phyloP scores from a whole-genome alignment of 1,284 basidiomycete species.

The Ceratobasidium sp. region DNA sequence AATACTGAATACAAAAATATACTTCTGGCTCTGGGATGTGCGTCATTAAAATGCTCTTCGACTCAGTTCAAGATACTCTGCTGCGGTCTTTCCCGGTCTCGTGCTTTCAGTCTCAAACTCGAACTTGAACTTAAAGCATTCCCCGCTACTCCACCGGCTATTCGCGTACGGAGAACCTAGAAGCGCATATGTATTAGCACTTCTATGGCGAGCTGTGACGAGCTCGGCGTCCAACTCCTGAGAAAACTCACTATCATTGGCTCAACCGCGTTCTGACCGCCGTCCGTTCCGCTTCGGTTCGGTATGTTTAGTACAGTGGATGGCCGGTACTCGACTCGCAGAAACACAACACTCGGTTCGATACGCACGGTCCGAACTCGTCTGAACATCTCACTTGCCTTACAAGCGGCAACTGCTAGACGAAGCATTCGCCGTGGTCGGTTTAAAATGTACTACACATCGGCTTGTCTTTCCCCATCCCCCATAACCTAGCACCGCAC shows the following conservation, averaged over 20 bases:
- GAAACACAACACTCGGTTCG: slow-evolving; percentile 19
- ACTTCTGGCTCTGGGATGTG: background rate
- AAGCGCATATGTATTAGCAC: background rate
- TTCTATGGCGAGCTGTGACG: slow-evolving; percentile 16
- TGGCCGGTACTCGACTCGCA: slow-evolving; percentile 15
- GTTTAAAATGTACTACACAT: slow-evolving; percentile 21
- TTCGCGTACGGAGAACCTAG: slow-evolving; percentile 4
- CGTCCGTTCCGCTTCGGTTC: background rate
- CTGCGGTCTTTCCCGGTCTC: too few species aligned
- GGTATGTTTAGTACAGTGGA: slow-evolving; percentile 2
- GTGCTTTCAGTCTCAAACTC: too few species aligned
- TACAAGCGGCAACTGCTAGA: slow-evolving; percentile 1
- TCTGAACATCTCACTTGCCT: slow-evolving; percentile 18
- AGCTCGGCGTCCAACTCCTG: slow-evolving; percentile 35
- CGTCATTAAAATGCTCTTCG: background rate
- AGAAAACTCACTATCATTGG: background rate
- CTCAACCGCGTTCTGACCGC: slow-evolving; percentile 38
- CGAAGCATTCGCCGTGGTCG: background rate
- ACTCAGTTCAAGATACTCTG: background rate
- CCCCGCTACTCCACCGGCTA: slow-evolving; percentile 8
- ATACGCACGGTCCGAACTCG: slow-evolving; percentile 40
- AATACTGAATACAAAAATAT: background rate
- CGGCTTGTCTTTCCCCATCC: slow-evolving; percentile 31
- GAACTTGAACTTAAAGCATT: background rate
- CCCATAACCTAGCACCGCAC: slow-evolving; percentile 10